phyloP scores from a whole-genome alignment of 1,139 yeast species.

The Yamadazyma triangularis region DNA sequence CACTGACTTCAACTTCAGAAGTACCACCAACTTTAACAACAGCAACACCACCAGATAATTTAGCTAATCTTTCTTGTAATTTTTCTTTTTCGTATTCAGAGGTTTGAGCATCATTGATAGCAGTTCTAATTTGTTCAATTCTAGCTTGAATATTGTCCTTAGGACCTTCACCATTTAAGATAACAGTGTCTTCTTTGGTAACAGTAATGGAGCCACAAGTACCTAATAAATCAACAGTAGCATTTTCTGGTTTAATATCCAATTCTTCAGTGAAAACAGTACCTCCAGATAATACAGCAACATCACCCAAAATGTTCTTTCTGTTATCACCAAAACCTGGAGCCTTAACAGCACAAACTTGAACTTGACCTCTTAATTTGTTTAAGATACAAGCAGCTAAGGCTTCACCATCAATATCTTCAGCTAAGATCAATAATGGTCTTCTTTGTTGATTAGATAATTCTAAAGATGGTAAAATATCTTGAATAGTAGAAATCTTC shows the following conservation, averaged over 20 bases:
- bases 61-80: slow-evolving; percentile 97
- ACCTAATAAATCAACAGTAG: slow-evolving; percentile 88
- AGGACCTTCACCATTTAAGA: slow-evolving; percentile 92
- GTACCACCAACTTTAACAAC: slow-evolving; percentile 98
- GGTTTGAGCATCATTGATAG: slow-evolving; percentile 68
- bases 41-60: slow-evolving; percentile 98
- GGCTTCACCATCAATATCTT: slow-evolving; percentile 98
- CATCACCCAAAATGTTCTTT: slow-evolving; percentile 95
- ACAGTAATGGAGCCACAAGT: slow-evolving; percentile 89
- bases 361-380: slow-evolving; percentile 98
- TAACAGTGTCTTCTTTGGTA: slow-evolving; percentile 96
- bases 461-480: slow-evolving; percentile 90
- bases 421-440: slow-evolving; percentile 92
- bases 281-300: slow-evolving; percentile 96
- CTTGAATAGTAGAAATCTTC: slow-evolving; percentile 91
- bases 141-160: slow-evolving; percentile 86
- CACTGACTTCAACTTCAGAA: slow-evolving; percentile 98
- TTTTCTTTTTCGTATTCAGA: slow-evolving; percentile 97
- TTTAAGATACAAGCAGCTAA: slow-evolving; percentile 97
- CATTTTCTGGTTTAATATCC: slow-evolving; percentile 96
- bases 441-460: slow-evolving; percentile 92
- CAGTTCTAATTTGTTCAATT: slow-evolving; percentile 92
- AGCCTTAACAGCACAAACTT: slow-evolving; percentile 97
- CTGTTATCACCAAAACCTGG: slow-evolving; percentile 99
- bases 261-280: slow-evolving; percentile 98